Evolutionary conservation across 768 basidiomycete genomes (phyloP).

Genomic region (Mycena vulgaris): DNA sequence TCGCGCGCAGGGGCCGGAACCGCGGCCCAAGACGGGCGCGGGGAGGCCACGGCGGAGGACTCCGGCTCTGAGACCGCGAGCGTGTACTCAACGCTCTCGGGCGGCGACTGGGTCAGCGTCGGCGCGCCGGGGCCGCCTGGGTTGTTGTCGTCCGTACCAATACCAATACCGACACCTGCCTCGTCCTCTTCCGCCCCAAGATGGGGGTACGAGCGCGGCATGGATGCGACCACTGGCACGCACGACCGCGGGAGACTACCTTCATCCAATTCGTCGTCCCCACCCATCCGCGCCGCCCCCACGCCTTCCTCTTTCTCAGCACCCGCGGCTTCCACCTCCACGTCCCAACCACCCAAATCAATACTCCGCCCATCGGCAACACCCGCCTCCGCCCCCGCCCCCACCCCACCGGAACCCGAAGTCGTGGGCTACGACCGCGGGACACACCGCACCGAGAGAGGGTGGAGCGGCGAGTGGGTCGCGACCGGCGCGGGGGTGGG

Average conservation of each 20-base stretch:
- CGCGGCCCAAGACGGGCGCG: neutral
- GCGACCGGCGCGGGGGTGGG: neutral
- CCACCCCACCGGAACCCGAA: neutral
- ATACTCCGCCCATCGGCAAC: neutral
- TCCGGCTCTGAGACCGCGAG: conserved; percentile 18
- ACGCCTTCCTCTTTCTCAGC: too few relatives aligned
- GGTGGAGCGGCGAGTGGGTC: conserved; percentile 39
- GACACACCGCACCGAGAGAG: conserved; percentile 31
- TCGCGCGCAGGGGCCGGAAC: neutral
- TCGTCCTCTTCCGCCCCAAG: neutral
- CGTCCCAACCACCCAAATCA: too few relatives aligned
- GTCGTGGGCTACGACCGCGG: conserved; percentile 15
- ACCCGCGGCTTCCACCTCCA: too few relatives aligned
- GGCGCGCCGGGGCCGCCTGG: neutral
- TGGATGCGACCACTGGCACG: too few relatives aligned
- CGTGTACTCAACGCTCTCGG: conserved; percentile 27
- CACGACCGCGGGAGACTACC: too few relatives aligned
- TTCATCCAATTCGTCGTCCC: too few relatives aligned
- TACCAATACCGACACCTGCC: too few relatives aligned
- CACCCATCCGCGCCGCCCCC: too few relatives aligned
- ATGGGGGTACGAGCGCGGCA: too few relatives aligned
- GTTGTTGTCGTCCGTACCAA: neutral
- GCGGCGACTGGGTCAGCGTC: conserved; percentile 22
- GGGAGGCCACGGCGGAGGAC: neutral
- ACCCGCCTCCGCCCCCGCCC: neutral